Conservation (phyloP, 768 basidiomycete genomes). For the Boletellus ananiceps region DNA sequence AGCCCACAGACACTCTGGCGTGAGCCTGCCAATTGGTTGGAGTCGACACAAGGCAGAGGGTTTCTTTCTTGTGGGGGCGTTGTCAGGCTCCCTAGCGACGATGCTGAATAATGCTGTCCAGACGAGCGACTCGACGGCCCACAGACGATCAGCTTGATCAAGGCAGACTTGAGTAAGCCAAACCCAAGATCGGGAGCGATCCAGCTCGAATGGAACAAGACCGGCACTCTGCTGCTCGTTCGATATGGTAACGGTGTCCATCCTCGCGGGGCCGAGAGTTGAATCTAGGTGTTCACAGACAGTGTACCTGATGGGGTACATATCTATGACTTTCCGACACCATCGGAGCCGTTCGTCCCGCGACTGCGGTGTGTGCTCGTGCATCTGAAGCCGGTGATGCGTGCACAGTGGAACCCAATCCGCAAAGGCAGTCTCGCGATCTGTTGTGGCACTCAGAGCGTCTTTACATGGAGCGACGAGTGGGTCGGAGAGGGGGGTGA, state of each 20-base stretch:
- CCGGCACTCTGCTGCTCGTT: constrained; percentile 66
- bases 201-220: constrained; percentile 79
- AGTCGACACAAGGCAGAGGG: constrained; percentile 76
- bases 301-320: constrained; percentile 58
- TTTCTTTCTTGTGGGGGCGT: constrained; percentile 72
- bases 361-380: constrained; percentile 61
- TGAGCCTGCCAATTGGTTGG: constrained; percentile 82
- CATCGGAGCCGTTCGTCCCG: constrained; percentile 54
- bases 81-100: not conserved
- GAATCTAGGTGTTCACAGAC: constrained; percentile 38
- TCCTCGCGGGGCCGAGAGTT: not conserved
- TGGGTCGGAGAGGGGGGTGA: constrained; percentile 59
- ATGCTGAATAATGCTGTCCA: constrained; percentile 23
- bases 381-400: constrained; percentile 58
- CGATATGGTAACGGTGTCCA: constrained; percentile 56
- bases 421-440: constrained; percentile 65
- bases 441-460: constrained; percentile 60
- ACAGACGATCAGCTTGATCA: constrained; percentile 45
- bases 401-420: constrained; percentile 81
- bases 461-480: constrained; percentile 83
- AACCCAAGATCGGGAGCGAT: constrained; percentile 62
- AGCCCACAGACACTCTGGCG: constrained; percentile 68
- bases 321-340: constrained; percentile 67
- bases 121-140: constrained; percentile 64
- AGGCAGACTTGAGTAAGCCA: constrained; percentile 56